Evolutionary conservation across 2,329 filamentous ascomycete species (phyloP), one percentile per base, ranked within the genome.

Genomic region (Plenodomus biglobosus): DNA sequence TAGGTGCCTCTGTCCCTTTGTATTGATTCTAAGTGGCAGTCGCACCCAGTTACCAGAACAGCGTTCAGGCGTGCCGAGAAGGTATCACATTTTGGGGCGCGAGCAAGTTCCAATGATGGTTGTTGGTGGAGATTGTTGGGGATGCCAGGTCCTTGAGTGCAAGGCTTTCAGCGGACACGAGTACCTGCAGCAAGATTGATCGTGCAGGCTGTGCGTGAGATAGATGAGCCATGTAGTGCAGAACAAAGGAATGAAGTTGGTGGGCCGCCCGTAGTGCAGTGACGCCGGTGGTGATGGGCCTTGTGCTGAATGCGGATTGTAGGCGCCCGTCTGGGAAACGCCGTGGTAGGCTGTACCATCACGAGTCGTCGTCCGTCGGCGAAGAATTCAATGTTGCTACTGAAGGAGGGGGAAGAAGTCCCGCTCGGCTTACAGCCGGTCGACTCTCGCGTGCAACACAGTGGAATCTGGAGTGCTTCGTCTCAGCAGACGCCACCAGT

Each of bases 391-490:
- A n/a, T n/a, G n/a, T n/a, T 32, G 27, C 27, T 32, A 11, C 27
- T 32, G 27, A 32, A 8, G 51, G 44, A 11, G 27, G 7, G 27
- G 8, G 15, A 32, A 32, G 27, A 32, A 6, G 15, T 20, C 44
- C 39, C 21, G 34, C 48, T 59, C 55, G 57, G 55, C 50, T 47
- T 37, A 44, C 39, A 52, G 21, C 56, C 56, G 56, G 44, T 45
- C 42, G 40, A 40, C 38, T 47, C 45, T 53, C 45, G 48, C 50
- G 57, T 56, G 53, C 55, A 40, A 56, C 51, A 22, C 27, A 40
- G 17, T 32, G 27, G 45, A 45, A 32, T 52, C 38, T 20, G 38
- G 44, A 38, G 46, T 35, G 44, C 18, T 16, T 46, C 44, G 36
- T 44, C 43, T 55, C 48, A 22, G n/a, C 40, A 44, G 43, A 20